These are phyloP conservation scores for Kodamaea kaohsiungensis DNA, from an alignment of 805 yeast genomes.

Conservation along the genomic window DNA sequence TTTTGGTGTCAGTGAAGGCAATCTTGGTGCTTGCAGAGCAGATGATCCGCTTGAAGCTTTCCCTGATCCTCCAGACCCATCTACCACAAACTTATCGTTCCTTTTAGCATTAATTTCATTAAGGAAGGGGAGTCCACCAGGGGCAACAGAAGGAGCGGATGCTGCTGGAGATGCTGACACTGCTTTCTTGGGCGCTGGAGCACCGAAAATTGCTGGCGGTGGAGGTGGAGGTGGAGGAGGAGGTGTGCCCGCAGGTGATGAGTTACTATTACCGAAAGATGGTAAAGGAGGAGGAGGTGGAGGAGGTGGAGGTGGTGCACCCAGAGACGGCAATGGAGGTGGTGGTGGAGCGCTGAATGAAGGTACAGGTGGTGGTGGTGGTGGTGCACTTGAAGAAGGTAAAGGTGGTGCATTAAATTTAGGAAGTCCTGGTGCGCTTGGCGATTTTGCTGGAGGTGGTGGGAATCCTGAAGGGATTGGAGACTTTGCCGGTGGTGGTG, in stretches of 20 bases:
- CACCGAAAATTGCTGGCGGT: slow-evolving; percentile 7
- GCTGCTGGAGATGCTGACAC: slow-evolving; percentile 12
- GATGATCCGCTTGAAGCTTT: neutral
- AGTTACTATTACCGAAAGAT: slow-evolving; percentile 15
- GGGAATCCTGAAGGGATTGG: slow-evolving; percentile 18
- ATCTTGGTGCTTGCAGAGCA: slow-evolving; percentile 14
- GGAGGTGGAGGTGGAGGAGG: slow-evolving; percentile 18
- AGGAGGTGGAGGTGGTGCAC: slow-evolving; percentile 1
- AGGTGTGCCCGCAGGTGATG: slow-evolving; percentile 15
- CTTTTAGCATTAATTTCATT: slow-evolving; percentile 52
- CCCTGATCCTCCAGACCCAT: slow-evolving; percentile 24
- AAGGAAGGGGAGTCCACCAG: slow-evolving; percentile 47
- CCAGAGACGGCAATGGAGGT: slow-evolving; percentile 14
- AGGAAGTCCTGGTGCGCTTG: too few relatives aligned
- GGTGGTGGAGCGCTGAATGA: slow-evolving; percentile 14
- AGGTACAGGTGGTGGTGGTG: slow-evolving; percentile 18
- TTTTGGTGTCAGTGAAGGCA: slow-evolving; percentile 9
- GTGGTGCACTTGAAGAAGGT: slow-evolving; percentile 23
- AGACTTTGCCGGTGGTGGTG: slow-evolving; percentile 12
- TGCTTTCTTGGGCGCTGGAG: slow-evolving; percentile 11
- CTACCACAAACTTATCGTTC: slow-evolving; percentile 48
- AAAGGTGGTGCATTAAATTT: slow-evolving; percentile 10
- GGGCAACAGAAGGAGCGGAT: slow-evolving; percentile 25
- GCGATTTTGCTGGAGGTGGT: slow-evolving; percentile 17
- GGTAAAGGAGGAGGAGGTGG: slow-evolving; percentile 15